Base-by-base conservation (phyloP, 1,139 yeast species). In the Diutina sp. region DNA sequence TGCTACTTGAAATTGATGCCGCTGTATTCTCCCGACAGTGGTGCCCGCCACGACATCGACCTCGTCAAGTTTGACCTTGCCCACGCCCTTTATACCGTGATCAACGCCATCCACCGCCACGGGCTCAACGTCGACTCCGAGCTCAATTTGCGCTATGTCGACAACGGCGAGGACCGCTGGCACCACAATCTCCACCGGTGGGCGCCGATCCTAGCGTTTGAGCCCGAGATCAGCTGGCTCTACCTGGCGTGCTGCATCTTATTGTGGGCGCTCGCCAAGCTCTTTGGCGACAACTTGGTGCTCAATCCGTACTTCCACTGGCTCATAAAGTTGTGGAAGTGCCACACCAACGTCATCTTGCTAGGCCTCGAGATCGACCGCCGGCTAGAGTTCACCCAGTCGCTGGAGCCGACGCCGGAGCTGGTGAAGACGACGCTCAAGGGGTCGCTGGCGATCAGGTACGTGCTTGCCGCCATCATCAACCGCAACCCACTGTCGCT, bases 321-420 rank as follows among this genome's bases (percentile, higher is more conserved):
- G 55, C 77, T 83, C 57, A 69, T 84, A 8, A 79, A 80, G 54
- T 64, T 82, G 11, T 86, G 91, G 90, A 83, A 83, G 63, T 75
- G 81, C 55, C 80, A 82, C 61, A 83, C 90, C 2, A 77, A 76
- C 58, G 74, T 83, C 6, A 73, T 85, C 0, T 66, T 79, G 8
- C 67, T 80, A 7, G 87, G 87, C 0, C 67, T 85, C 25, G 87
- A 83, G 61, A 79, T 84, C 55, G 91, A 85, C 65, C 70, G 90
- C 60, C 65, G 79, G 56, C 73, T 81, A 51, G 90, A 84, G 63
- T 65, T 66, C 46, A 74, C 71, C 32, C 41, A 32, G 14, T 12
- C 28, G 14, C 41, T 32, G 21, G 53, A 50, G 14, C 44, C 30
- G 16, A 79, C 86, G 0, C 88, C 88, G 0, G 68, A 71, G 18